These are phyloP conservation scores for Gossypium stocksii DNA, from an alignment of 345 rosid species.

Conservation along the genomic window DNA sequence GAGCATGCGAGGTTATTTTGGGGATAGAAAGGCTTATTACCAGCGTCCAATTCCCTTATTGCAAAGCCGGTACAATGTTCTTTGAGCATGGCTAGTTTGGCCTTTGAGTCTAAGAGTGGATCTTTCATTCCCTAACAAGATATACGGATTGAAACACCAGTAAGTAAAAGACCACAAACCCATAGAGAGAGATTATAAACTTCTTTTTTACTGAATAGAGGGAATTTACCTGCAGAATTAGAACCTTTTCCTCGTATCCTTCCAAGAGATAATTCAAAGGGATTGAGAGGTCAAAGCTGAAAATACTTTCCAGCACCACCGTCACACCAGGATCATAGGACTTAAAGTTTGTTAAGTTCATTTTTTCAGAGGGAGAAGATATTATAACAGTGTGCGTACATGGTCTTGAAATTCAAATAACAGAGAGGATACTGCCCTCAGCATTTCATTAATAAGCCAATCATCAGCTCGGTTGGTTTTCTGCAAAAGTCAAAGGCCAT, in stretches of 20 bases:
- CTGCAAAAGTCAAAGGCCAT: constrained; percentile 38
- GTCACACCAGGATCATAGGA: constrained; percentile 78
- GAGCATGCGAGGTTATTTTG: neutral
- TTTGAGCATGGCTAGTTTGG: constrained; percentile 58
- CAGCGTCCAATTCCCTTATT: constrained; percentile 62
- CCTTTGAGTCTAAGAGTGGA: constrained; percentile 58
- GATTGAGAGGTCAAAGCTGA: constrained; percentile 73
- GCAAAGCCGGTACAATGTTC: constrained; percentile 45
- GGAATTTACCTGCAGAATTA: constrained; percentile 61
- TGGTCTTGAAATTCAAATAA: neutral
- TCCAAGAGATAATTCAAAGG: constrained; percentile 72
- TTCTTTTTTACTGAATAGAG: neutral
- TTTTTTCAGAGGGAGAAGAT: neutral
- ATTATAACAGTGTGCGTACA: neutral
- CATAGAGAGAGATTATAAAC: neutral
- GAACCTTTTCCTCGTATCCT: constrained; percentile 48
- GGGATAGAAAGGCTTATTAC: constrained; percentile 28
- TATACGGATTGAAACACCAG: neutral
- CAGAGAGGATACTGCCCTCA: constrained; percentile 80
- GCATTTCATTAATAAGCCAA: constrained; percentile 74
- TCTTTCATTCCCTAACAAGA: constrained; percentile 72
- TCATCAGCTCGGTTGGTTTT: constrained; percentile 67
- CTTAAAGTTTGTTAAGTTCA: constrained; percentile 51
- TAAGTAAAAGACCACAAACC: neutral
- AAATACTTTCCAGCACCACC: constrained; percentile 77